Percentiles rank a stretch among this genome's conserved stretches.
These are phyloP conservation scores for Yamadazyma songkhlaensis DNA, from an alignment of 1,139 yeast genomes.

Conservation along the genomic window DNA sequence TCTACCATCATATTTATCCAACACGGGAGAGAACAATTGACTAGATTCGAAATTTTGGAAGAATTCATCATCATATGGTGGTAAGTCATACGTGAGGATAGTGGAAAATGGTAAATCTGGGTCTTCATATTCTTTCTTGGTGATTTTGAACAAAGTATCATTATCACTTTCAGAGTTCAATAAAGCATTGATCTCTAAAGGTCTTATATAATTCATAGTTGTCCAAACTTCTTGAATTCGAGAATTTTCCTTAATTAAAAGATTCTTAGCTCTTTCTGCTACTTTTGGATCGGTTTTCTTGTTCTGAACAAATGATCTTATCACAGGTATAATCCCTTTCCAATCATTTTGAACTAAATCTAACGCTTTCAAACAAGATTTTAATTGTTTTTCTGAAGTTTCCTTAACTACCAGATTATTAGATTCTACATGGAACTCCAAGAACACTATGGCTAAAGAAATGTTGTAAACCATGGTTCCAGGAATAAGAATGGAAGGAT, in stretches of 20 bases:
- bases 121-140: slow-evolving; percentile 12
- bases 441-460: slow-evolving; percentile 13
- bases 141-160: slow-evolving; percentile 6
- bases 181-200: slow-evolving; percentile 15
- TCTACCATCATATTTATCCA: neutral
- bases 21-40: slow-evolving; percentile 9
- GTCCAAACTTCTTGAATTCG: slow-evolving; percentile 8
- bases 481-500: slow-evolving; percentile 8
- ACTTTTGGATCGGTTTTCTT: slow-evolving; percentile 6
- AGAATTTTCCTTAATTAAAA: slow-evolving; percentile 11
- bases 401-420: slow-evolving; percentile 13
- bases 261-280: slow-evolving; percentile 8
- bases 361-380: slow-evolving; percentile 12
- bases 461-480: slow-evolving; percentile 12
- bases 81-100: slow-evolving; percentile 13
- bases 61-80: slow-evolving; percentile 9
- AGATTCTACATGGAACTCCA: slow-evolving; percentile 16
- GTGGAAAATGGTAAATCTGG: slow-evolving; percentile 13
- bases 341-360: slow-evolving; percentile 12
- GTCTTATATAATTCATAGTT: slow-evolving; percentile 5
- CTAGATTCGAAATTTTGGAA: slow-evolving; percentile 11
- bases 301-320: slow-evolving; percentile 10
- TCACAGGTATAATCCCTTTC: slow-evolving; percentile 14
- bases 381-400: slow-evolving; percentile 13
- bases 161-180: slow-evolving; percentile 6